Percentiles rank a stretch among this genome's conserved stretches.
These are phyloP conservation scores for Colletotrichum cordylinicola DNA, from an alignment of 2,329 filamentous ascomycete species.

Conservation along the genomic window DNA sequence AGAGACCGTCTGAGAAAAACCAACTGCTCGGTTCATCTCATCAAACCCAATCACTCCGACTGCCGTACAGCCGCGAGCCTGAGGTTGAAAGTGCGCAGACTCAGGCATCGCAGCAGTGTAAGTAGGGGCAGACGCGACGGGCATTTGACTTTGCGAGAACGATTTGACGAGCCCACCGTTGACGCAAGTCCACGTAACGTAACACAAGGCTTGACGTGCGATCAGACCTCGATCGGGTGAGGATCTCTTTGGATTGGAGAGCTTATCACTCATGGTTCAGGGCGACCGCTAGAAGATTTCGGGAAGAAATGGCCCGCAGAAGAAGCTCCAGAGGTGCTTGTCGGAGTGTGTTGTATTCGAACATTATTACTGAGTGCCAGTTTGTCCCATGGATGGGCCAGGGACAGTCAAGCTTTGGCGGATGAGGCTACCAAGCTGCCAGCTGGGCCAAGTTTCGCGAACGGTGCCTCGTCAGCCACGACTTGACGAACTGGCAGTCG, in stretches of 20 bases:
- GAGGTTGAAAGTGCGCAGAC: not conserved
- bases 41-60: constrained; percentile 10
- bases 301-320: constrained; percentile 3
- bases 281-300: constrained; percentile 5
- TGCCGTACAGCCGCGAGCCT: not conserved
- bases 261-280: constrained; percentile 3
- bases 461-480: not conserved
- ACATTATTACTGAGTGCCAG: not conserved
- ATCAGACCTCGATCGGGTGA: constrained; percentile 6
- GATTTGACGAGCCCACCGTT: constrained; percentile 7
- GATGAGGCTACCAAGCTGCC: not conserved
- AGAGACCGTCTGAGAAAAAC: not conserved
- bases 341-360: not conserved
- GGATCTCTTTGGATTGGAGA: constrained; percentile 1
- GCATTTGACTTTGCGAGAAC: constrained; percentile 17
- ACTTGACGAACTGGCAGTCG: not conserved
- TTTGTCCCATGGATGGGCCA: not conserved
- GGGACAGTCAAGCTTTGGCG: not conserved
- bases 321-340: not conserved
- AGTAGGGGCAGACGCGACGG: not conserved
- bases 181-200: constrained; percentile 16
- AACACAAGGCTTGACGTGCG: not conserved
- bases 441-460: not conserved
- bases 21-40: constrained; percentile 12
- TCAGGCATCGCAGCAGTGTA: not conserved